Evolutionary conservation across 208 protist species (phyloP), one percentile per base, ranked within the genome.

Genomic region (Trypanosomatidae sp.): DNA sequence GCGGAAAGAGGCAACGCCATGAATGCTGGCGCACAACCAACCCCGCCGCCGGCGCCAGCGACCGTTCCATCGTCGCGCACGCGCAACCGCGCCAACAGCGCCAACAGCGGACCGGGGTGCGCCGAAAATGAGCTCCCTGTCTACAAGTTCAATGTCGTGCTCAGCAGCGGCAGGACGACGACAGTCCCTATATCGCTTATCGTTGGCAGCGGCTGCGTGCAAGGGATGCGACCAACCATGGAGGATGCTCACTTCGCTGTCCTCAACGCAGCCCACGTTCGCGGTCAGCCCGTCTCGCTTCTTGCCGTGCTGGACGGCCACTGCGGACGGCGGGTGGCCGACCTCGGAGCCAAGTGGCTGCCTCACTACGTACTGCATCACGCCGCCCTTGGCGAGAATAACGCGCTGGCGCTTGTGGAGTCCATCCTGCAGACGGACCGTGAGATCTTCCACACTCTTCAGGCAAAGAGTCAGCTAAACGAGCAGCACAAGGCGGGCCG

Each of bases 151-250:
- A 84, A 86, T 43, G 90, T 95, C 10, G 79, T 92, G 28, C 81
- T 90, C 46, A 92, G 90, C 78, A 95, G 80, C 43, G 90, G 90
- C 41, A 90, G 91, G 69, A 81, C 75, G 10, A 74, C 76, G 41
- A 77, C 74, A 12, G 53, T 60, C 6, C 83, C 87, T 6, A 84
- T 95, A 28, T 70, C 82, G 67, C 80, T 92, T 43, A 71, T 79
- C 17, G 79, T 76, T 2, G 90, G 88, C 50, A 84, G 76, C 53
- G 90, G 90, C 64, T 84, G 77, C 56, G 71, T 88, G 66, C 91
- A 95, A 74, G 91, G 91, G 15, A 86, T 88, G 70, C 88, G 91
- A 6, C 83, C 84, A 9, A 95, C 86, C 22, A 95, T 95, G 91
- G 91, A 95, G 65, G 91, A 95, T 76, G 86, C 85, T 52, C 91